Conservation (phyloP, 2,329 filamentous ascomycete genomes). For the Pseudogymnoascus sp. region DNA sequence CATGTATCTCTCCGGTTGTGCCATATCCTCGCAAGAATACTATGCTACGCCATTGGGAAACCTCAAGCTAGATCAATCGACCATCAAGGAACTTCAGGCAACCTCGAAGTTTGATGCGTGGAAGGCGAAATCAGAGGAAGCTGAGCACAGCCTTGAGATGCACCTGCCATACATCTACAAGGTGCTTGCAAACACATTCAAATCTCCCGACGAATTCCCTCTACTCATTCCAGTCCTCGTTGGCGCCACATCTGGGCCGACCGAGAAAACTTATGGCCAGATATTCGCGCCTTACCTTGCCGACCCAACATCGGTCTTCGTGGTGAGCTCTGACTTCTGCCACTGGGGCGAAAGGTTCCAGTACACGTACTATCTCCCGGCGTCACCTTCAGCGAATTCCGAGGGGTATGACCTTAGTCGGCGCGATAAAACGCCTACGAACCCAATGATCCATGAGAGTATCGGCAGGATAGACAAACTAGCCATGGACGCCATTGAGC, state of each 20-base stretch:
- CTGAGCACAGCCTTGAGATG: conserved; percentile 94
- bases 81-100: conserved; percentile 43
- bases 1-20: conserved; percentile 68
- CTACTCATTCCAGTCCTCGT: conserved; percentile 79
- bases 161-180: conserved; percentile 92
- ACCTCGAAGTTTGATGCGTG: conserved; percentile 59
- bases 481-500: conserved; percentile 79
- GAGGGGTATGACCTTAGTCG: conserved; percentile 28
- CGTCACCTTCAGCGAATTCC: conserved; percentile 29
- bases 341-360: conserved; percentile 85
- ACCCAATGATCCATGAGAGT: conserved; percentile 67
- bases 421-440: conserved; percentile 30
- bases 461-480: conserved; percentile 73
- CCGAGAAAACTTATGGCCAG: conserved; percentile 62
- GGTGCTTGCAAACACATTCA: conserved; percentile 49
- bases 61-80: conserved; percentile 55
- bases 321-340: conserved; percentile 93
- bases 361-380: conserved; percentile 71
- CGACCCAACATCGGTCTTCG: conserved; percentile 70
- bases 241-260: conserved; percentile 59
- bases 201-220: conserved; percentile 52
- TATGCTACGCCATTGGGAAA: conserved; percentile 72
- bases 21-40: conserved; percentile 62
- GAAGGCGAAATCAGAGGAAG: conserved; percentile 58
- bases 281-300: conserved; percentile 71